Evolutionary conservation across 768 basidiomycete species (phyloP), one percentile per base, ranked within the genome.

Genomic region (Leccinum ochraceum): DNA sequence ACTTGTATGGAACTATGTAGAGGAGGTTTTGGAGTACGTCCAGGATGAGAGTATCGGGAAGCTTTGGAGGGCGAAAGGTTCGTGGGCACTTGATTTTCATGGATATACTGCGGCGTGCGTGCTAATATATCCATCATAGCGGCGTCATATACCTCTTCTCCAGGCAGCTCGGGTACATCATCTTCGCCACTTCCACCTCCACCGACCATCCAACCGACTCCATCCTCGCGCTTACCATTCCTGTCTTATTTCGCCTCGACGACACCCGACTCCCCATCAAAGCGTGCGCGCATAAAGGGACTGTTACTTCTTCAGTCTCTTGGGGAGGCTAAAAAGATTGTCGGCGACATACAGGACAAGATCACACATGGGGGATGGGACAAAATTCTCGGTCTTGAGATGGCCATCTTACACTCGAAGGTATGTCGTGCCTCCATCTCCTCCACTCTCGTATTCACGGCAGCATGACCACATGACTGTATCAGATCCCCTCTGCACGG

Each of bases 171-270:
- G 8, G 46, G 28, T 32, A 42, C 57, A 10, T 17, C 53, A 0
- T 54, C 61, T 22, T 57, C 54, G 9, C 60, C 61, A 4, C 63
- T 61, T 4, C 58, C 56, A 26, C 69, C 62, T 28, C 54, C 53
- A 24, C 4, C 8, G 8, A 39, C 49, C 0, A 54, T 53, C 24
- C 13, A 46, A 17, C 20, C 59, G 24, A 16, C 37, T 22, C 57
- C 10, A 17, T 48, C 60, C 48, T 56, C 60, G 16, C 67, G 51
- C 30, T 11, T 58, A 36, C 39, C 74, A 24, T 74, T 74, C 61
- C 69, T 92, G 7, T 80, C 86, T 6, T 93, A 94, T 74, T 88
- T 95, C 63, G 80, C 87, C 3, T 86, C 89, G n/a, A 89, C 89
- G 24, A 91, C 92, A 4, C 92, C 92, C 1, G 84, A 91, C 58